These are phyloP conservation scores for Starmerella sp. DNA, from an alignment of 805 yeast species.

Conservation along the genomic window DNA sequence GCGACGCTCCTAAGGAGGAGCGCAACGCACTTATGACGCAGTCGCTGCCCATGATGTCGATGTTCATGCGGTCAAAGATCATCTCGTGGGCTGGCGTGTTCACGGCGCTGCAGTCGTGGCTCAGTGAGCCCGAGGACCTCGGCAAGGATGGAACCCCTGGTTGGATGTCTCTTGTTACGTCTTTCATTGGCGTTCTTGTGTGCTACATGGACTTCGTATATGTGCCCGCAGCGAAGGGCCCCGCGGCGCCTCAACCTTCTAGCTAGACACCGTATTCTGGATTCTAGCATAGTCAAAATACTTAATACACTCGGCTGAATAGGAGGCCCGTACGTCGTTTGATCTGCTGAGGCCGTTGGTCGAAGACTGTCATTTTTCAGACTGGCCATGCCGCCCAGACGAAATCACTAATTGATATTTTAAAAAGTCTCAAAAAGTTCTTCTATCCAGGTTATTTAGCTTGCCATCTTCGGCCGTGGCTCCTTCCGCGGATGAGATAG, in stretches of 20 bases:
- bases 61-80: slow-evolving; percentile 31
- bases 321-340: no score
- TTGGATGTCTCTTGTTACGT: slow-evolving; percentile 25
- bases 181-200: slow-evolving; percentile 27
- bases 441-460: no score
- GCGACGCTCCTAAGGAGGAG: slow-evolving; percentile 18
- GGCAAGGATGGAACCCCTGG: slow-evolving; percentile 24
- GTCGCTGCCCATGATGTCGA: slow-evolving; percentile 31
- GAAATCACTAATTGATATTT: no score
- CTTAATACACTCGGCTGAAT: no score
- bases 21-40: slow-evolving; percentile 22
- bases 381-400: no score
- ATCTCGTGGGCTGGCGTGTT: slow-evolving; percentile 32
- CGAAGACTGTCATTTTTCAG: no score
- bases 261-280: not conserved
- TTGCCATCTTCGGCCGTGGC: no score
- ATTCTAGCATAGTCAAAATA: no score
- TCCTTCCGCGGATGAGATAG: no score
- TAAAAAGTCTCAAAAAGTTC: no score
- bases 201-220: slow-evolving; percentile 30
- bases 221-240: slow-evolving; percentile 20
- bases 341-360: no score
- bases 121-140: slow-evolving; percentile 26
- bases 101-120: slow-evolving; percentile 27
- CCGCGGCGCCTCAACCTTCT: not conserved